These are phyloP conservation scores for Calonectria honghensis DNA, from an alignment of 2,329 filamentous ascomycete genomes.

Conservation along the genomic window DNA sequence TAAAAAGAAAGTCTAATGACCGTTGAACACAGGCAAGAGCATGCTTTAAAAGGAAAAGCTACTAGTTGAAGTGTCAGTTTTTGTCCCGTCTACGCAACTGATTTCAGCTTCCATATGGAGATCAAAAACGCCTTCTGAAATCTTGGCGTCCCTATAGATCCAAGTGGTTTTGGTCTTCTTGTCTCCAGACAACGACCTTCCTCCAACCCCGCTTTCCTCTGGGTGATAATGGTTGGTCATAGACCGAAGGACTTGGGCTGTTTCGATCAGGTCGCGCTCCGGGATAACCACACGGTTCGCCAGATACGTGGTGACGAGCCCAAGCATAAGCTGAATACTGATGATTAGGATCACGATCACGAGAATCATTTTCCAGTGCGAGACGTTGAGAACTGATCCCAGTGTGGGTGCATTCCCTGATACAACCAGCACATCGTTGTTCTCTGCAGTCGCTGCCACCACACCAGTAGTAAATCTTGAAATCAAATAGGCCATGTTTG, in stretches of 20 bases:
- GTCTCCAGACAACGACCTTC: neutral
- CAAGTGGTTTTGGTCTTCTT: neutral
- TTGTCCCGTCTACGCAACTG: neutral
- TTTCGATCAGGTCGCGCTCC: neutral
- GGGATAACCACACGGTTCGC: conserved; percentile 19
- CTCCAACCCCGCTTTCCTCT: neutral
- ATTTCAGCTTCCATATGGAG: conserved; percentile 25
- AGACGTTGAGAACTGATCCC: conserved; percentile 58
- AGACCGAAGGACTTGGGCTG: conserved; percentile 19
- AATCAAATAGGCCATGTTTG: conserved; percentile 61
- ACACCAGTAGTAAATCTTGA: conserved; percentile 62
- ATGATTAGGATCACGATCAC: neutral
- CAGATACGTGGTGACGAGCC: neutral
- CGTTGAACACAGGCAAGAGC: neutral
- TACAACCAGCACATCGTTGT: conserved; percentile 52
- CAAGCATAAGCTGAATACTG: neutral
- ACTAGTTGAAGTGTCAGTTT: neutral
- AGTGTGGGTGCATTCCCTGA: conserved; percentile 57
- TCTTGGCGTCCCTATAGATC: conserved; percentile 17
- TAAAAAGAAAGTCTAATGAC: neutral
- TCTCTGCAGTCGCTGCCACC: conserved; percentile 58
- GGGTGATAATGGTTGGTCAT: conserved; percentile 24
- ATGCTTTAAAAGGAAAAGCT: neutral
- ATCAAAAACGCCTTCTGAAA: conserved; percentile 23
- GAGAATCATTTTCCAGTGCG: conserved; percentile 53